A percentile compares a stretch with the other conserved stretches of the same genome.
Evolutionary conservation across 345 rosid genomes (phyloP).

Genomic region (Trapa incisa): DNA sequence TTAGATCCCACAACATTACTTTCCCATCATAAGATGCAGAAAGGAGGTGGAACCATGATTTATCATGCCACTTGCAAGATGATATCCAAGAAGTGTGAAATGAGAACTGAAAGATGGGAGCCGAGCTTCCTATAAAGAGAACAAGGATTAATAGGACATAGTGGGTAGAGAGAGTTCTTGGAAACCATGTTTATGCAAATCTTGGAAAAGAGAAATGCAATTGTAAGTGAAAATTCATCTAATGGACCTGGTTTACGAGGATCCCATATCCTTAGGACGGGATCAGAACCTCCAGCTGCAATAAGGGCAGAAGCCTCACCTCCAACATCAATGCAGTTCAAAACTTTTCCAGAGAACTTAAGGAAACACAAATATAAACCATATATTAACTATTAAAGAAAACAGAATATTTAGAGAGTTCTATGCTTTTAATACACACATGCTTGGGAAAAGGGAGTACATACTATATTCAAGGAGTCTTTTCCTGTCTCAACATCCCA

Average conservation of each 20-base stretch:
- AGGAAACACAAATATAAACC: conserved; percentile 5
- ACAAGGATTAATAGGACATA: conserved; percentile 1
- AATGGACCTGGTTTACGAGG: conserved; percentile 84
- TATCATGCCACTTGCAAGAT: conserved; percentile 84
- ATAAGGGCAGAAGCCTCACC: conserved; percentile 89
- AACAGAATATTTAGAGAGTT: background rate
- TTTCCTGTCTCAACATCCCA: conserved; percentile 91
- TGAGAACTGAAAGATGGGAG: conserved; percentile 73
- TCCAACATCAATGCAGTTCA: conserved; percentile 70
- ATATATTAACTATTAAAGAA: background rate
- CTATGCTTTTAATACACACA: background rate
- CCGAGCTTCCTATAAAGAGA: conserved; percentile 56
- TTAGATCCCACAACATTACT: conserved; percentile 98
- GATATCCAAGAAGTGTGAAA: conserved; percentile 91
- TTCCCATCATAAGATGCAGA: conserved; percentile 97
- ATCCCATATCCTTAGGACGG: conserved; percentile 90
- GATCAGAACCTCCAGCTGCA: conserved; percentile 88
- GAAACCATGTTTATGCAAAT: background rate
- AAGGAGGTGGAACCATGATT: conserved; percentile 72
- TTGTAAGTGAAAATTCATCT: background rate
- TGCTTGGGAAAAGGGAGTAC: conserved; percentile 14
- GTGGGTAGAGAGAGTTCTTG: background rate
- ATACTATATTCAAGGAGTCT: conserved; percentile 54
- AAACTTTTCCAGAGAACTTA: conserved; percentile 77
- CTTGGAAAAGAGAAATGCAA: background rate